Base-by-base conservation (phyloP, 225 moss, liverwort and hornwort genomes). In the Physcomitrellopsis africana region DNA sequence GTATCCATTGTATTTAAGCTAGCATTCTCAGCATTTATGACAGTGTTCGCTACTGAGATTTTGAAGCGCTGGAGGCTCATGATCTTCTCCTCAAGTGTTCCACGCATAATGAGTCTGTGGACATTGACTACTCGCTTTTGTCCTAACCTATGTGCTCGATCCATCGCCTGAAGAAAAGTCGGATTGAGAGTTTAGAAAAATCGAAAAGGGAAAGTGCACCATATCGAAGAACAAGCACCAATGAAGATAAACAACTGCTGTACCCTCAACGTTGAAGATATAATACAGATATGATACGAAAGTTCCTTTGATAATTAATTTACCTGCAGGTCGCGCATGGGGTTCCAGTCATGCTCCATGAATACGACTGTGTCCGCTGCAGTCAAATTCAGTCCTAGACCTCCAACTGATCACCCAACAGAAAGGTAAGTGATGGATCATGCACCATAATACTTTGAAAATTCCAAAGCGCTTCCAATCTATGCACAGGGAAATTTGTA, bases 291-390 rank as follows among this genome's bases (percentile, higher is more conserved):
- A 49, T 53, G 12, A 43, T 24, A 11, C 32, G 32, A 66, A 67
- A 68, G 45, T 26, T 54, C 22, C 23, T 12, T 53, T 46, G 46
- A 37, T 11, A 58, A 37, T 52, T 19, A 72, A 52, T 52, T 71
- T 74, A 89, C 95, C 83, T 95, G 95, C 41, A 95, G 74, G 68
- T 95, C 95, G 42, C 95, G 89, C 95, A 95, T 95, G 27, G 95
- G 95, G 71, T 95, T 95, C 95, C 95, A 95, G 64, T 95, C 95
- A 82, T 95, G 95, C 83, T 95, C 95, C 95, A 95, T 93, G 70
- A 95, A 95, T 47, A 95, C 91, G 45, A 95, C 95, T 46, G 95
- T 95, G 79, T 95, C 95, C 69, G 95, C 95, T 18, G 95, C 86
- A 63, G 95, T 95, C 76, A 95, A 81, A 69, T 95, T 95, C 68